Evolutionary conservation across 768 basidiomycete species (phyloP), one percentile per base, ranked within the genome.

Genomic region (Calocybe gangraenosa): DNA sequence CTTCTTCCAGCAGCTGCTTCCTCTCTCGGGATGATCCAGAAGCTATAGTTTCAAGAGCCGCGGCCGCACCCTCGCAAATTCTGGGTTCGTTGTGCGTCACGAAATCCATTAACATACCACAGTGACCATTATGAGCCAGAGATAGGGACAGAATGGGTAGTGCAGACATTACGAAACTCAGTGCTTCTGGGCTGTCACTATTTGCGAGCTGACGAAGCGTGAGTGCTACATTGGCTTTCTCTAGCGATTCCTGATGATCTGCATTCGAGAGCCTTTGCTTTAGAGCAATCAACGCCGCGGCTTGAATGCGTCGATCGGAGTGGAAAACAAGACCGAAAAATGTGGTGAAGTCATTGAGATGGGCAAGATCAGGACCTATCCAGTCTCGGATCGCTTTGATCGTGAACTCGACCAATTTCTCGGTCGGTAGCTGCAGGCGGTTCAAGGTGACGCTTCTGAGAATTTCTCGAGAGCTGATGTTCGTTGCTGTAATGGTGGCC

Each of bases 361-460:
- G 42, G 6, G 48, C 46, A 32, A 56, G 54, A 36, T 56, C 54
- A 23, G 52, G 52, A 9, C 54, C 54, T 15, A 56, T 48, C 54
- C 54, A 56, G n/a, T 48, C 42, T 23, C 48, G 42, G 18, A 56
- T 53, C 10, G 54, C 54, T 19, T 40, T 32, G 32, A 19, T 48
- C 10, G 52, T 18, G 37, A 40, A 53, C 36, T 53, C 49, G 20
- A 53, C 46, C 17, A 56, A 19, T 23, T 15, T 32, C 11, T 53
- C 47, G 3, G 54, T 54, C 20, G 52, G 49, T 17, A 53, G 38
- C 18, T 33, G 18, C 37, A 53, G 46, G 31, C 41, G 46, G 14
- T 53, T 34, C 20, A 56, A 22, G 4, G 53, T 48, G 39, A 38
- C 49, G 9, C 40, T 48, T 35, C 54, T 52, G 23, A 56, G 33